Base-by-base conservation (phyloP, 1,139 yeast species). In the Cylindricascospora bacillispora region DNA sequence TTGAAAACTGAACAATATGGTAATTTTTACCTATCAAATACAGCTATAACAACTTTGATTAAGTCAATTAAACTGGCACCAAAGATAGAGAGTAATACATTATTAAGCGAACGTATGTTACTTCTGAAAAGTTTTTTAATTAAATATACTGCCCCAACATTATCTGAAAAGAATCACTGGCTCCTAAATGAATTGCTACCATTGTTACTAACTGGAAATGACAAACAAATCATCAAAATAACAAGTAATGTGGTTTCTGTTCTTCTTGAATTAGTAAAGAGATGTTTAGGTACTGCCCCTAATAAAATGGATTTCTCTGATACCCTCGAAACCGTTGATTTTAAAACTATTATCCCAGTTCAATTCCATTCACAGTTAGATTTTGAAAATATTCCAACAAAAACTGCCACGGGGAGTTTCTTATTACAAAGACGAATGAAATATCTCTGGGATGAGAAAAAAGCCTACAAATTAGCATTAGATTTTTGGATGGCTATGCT, bases 401-500 rank as follows among this genome's bases (percentile, higher is more conserved):
- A 25, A n/a, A 26, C 26, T 4, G 33, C 18, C 12, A 40, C 45
- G 3, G 22, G 47, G 11, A 43, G 45, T 10, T 30, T 35, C 5
- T 25, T 44, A 3, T 17, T 49, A 11, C 24, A 40, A 15, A 19
- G 25, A 12, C 39, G 44, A 21, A 35, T 49, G 4, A 33, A 27
- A 13, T 32, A 34, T 14, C 26, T 46, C 10, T 35, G 46, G 6
- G 14, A 30, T 2, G 31, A 24, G 7, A 40, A 38, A 26, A 32
- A 36, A 10, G 49, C 45, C 16, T 39, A 34, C 16, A 51, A 47
- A 27, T 28, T 45, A 2, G 49, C 52, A 4, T 39, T 44, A 38
- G 54, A 49, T 31, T 30, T 47, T 15, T 51, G 56, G 56, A 25
- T 51, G 10, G 42, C 51, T 4, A 29, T 44, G 26, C 35, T 37